These are phyloP conservation scores for Incumbomyces lentus DNA, from an alignment of 2,329 filamentous ascomycete genomes.

Conservation along the genomic window DNA sequence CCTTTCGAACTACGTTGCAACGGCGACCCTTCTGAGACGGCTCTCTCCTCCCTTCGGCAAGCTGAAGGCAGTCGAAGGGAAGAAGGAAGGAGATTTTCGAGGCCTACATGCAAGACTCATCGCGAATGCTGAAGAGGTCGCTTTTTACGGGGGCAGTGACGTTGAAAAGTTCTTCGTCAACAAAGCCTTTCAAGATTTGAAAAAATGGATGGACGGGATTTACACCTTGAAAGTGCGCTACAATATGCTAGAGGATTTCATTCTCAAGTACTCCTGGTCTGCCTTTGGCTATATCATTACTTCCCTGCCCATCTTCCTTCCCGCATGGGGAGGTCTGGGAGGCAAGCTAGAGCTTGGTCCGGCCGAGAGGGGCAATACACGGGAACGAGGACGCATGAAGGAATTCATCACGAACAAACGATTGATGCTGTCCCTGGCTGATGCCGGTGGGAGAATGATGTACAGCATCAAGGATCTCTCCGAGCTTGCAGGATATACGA, in stretches of 20 bases:
- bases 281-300: slow-evolving; percentile 93
- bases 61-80: slow-evolving; percentile 87
- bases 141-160: slow-evolving; percentile 90
- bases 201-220: slow-evolving; percentile 95
- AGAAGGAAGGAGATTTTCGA: slow-evolving; percentile 90
- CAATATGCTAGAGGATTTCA: slow-evolving; percentile 97
- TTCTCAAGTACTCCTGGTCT: slow-evolving; percentile 97
- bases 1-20: slow-evolving; percentile 86
- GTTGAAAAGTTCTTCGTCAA: slow-evolving; percentile 92
- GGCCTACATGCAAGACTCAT: slow-evolving; percentile 84
- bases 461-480: slow-evolving; percentile 98
- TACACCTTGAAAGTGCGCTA: slow-evolving; percentile 97
- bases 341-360: slow-evolving; percentile 4
- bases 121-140: slow-evolving; percentile 93
- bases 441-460: slow-evolving; percentile 97
- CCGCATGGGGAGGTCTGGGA: slow-evolving; percentile 73
- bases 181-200: slow-evolving; percentile 82
- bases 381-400: slow-evolving; percentile 84
- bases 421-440: slow-evolving; percentile 91
- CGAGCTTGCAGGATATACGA: slow-evolving; percentile 91
- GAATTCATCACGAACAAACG: slow-evolving; percentile 99
- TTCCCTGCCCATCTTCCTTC: slow-evolving; percentile 85
- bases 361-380: slow-evolving; percentile 31
- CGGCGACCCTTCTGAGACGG: slow-evolving; percentile 76
- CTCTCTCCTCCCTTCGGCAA: slow-evolving; percentile 94